Evolutionary conservation across 371 early-diverging fungal species (phyloP), one percentile per base, ranked within the genome.

Genomic region (Sporodiniella umbellata): DNA sequence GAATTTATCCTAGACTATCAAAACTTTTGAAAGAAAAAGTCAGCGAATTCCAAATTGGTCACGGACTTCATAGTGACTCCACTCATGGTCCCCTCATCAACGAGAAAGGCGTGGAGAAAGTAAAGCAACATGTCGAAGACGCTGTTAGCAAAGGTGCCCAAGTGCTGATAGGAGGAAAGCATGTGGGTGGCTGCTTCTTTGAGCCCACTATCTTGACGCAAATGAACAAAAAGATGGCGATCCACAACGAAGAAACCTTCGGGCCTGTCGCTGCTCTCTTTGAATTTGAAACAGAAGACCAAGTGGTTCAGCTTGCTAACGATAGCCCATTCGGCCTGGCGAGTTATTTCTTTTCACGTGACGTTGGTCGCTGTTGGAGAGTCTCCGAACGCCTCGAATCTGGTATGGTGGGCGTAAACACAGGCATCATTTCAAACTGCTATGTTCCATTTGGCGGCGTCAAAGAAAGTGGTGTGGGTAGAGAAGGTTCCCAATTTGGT

Each of bases 391-490:
- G 70, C 11, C 52, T 95, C 45, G 87, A 94, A 54, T 75, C 81
- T 2, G 95, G 95, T 49, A 94, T 95, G 90, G 92, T 95, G 5
- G 95, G 94, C 24, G 86, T 92, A 23, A 95, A 95, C 61, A 83
- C 88, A 2, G 86, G 86, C 12, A 54, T 68, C 10, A 73, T 91
- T 26, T 79, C 84, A 12, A 74, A 63, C 40, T 84, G 80, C 35
- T 83, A 80, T 25, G 68, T 81, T 4, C 91, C 92, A 3, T 92
- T 91, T 59, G 92, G 92, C 47, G 91, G 91, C 37, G 81, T 91
- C 70, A 90, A 92, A 70, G 84, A 89, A 47, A 86, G 85, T 39
- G 92, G 92, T 18, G 21, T 88, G 1, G 92, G 92, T n/a, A 79
- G 88, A 12, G 92, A 91, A 62, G 91, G 89, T 42, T 84, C 84